Percentiles rank a stretch among this genome's conserved stretches.
These are phyloP conservation scores for Cryptosporidium tyzzeri DNA, from an alignment of 169 alveolate genomes.

Conservation along the genomic window DNA sequence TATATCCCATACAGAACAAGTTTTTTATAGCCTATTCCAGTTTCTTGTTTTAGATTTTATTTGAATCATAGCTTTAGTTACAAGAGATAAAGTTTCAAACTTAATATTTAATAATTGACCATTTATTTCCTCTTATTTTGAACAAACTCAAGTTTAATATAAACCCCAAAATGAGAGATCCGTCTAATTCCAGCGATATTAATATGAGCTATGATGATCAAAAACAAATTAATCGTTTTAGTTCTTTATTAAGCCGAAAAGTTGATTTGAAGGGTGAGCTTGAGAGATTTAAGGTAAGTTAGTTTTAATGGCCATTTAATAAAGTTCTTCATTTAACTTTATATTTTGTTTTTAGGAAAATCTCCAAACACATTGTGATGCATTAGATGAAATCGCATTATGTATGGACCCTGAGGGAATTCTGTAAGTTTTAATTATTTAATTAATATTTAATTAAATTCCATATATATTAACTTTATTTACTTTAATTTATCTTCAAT, in stretches of 20 bases:
- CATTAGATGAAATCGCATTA: slow-evolving; percentile 48
- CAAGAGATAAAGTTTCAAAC: neutral
- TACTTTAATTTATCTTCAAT: neutral
- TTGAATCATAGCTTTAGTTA: neutral
- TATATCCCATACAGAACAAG: neutral
- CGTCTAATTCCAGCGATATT: slow-evolving; percentile 18
- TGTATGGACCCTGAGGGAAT: slow-evolving; percentile 72
- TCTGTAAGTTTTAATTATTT: slow-evolving; percentile 55
- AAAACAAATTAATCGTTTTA: slow-evolving; percentile 55
- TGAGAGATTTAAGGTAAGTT: slow-evolving; percentile 56
- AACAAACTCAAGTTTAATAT: neutral
- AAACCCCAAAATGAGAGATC: neutral
- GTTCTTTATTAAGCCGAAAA: slow-evolving; percentile 35
- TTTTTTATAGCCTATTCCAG: neutral
- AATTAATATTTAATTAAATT: too few relatives aligned
- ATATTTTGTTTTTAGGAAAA: slow-evolving; percentile 14
- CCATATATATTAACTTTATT: neutral
- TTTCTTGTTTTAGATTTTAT: neutral
- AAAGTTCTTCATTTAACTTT: neutral
- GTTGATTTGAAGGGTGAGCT: slow-evolving; percentile 10
- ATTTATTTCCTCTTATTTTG: neutral
- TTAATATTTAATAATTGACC: neutral
- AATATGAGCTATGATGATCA: slow-evolving; percentile 66
- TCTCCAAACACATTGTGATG: slow-evolving; percentile 62
- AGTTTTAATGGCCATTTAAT: neutral